These are phyloP conservation scores for Vicia faba DNA, from an alignment of 306 rosid species.

Conservation along the genomic window DNA sequence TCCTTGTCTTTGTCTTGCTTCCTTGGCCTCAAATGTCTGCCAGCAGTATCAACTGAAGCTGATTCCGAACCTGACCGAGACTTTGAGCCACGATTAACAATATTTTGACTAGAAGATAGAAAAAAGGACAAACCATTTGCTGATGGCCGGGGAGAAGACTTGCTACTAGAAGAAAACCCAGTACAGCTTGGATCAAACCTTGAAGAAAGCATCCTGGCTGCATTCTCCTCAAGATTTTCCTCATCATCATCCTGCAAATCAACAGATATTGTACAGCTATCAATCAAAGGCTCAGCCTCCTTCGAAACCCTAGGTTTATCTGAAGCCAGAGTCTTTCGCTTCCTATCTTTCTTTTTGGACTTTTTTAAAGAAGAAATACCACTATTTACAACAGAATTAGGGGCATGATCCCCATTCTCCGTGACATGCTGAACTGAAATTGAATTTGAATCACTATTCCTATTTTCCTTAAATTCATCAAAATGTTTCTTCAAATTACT, in stretches of 20 bases:
- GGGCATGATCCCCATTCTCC: constrained; percentile 48
- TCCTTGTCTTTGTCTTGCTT: constrained; percentile 62
- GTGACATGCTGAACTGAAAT: constrained; percentile 46
- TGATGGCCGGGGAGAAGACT: constrained; percentile 58
- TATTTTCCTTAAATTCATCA: constrained; percentile 53
- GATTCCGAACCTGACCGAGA: constrained; percentile 66
- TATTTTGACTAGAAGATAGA: constrained; percentile 54
- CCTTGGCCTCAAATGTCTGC: constrained; percentile 86
- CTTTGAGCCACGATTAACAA: constrained; percentile 51
- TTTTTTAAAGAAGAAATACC: constrained; percentile 50
- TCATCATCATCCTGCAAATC: constrained; percentile 69
- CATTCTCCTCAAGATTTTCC: constrained; percentile 97
- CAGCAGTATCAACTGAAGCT: constrained; percentile 66
- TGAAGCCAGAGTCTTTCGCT: constrained; percentile 45
- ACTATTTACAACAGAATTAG: constrained; percentile 57
- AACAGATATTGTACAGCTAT: constrained; percentile 47
- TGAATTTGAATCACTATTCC: constrained; percentile 48
- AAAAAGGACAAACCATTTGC: constrained; percentile 57
- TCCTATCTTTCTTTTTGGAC: constrained; percentile 54
- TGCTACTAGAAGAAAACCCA: constrained; percentile 65
- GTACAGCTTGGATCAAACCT: constrained; percentile 98
- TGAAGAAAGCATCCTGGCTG: constrained; percentile 96
- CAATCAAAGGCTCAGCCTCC: constrained; percentile 54
- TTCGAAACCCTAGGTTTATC: constrained; percentile 43
- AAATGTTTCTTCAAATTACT: constrained; percentile 32